Evolutionary conservation across 2,329 filamentous ascomycete genomes (phyloP), one percentile per base, ranked within the genome.

Genomic region (Penicillium sp.): DNA sequence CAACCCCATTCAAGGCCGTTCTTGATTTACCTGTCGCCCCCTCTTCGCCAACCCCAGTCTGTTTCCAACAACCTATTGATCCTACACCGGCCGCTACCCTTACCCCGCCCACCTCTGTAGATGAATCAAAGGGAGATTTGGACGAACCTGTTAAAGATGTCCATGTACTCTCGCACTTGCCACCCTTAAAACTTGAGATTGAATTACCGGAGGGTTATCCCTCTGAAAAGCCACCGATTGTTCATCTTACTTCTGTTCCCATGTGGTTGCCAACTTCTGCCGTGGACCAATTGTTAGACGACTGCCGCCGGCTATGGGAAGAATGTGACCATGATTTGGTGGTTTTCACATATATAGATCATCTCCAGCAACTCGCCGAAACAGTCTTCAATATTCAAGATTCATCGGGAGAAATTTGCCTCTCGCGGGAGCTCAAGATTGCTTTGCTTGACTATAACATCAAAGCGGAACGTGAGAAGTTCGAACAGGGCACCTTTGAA

Each of bases 401-500:
- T 42, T 63, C 66, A 3, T 53, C 67, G 0, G 73, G 72, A 3
- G 73, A 76, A 57, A 65, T 84, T n/a, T 71, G 71, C 22, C 69
- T 86, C 13, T 68, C 81, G 0, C 70, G 72, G 5, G 71, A 77
- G 3, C 60, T 83, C 51, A 89, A 90, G 72, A 83, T 90, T 16
- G 82, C 86, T 5, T 79, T 97, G 13, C 72, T 96, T 41, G 88
- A 92, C 60, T 91, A 89, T 64, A 89, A 96, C 66, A 86, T 84
- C 54, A 86, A 87, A 57, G 86, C 88, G 6, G 88, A 88, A 67
- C 83, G 84, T 50, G 83, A 84, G 21, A 85, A 86, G 0, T 97
- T 97, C 68, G 87, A 94, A 56, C 85, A 85, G 61, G 88, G 88
- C 63, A 96, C 90, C 0, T 97, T 94, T 67, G 86, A 92, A 48